phyloP scores from a whole-genome alignment of 2,329 filamentous ascomycete species.

The Aspergillus pseudonomiae region DNA sequence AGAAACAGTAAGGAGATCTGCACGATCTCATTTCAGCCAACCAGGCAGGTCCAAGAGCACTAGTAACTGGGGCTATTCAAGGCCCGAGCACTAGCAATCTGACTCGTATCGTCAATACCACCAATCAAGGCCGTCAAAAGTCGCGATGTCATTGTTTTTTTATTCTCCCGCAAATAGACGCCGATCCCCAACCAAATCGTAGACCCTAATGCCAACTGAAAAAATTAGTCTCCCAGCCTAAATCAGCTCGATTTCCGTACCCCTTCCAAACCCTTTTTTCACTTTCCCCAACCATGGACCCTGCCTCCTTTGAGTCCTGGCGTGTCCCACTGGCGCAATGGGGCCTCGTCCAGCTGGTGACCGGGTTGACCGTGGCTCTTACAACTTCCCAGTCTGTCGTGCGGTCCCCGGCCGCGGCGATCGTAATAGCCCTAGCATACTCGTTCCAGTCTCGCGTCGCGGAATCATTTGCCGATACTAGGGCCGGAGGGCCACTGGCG shows the following conservation, averaged over 20 bases:
- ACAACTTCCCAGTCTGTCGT: constrained; percentile 11
- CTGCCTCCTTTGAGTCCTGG: constrained; percentile 5
- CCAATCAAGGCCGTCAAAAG: not conserved
- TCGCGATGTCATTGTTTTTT: not conserved
- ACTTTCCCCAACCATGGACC: not conserved
- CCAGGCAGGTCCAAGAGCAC: not conserved
- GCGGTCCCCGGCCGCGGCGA: constrained; percentile 8
- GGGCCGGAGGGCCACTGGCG: constrained; percentile 17
- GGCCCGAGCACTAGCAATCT: not conserved
- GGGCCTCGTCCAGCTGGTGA: constrained; percentile 18
- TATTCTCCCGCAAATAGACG: not conserved
- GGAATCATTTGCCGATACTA: constrained; percentile 5
- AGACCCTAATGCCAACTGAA: not conserved
- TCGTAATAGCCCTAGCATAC: constrained; percentile 15
- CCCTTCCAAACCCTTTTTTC: not conserved
- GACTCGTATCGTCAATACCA: not conserved
- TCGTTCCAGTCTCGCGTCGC: constrained; percentile 12
- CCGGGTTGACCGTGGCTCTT: constrained; percentile 16
- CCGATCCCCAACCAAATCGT: constrained; percentile 1
- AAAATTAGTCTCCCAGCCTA: not conserved
- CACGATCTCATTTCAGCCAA: not conserved
- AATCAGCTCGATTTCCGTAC: not conserved
- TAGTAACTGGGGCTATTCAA: not conserved
- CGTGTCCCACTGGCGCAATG: constrained; percentile 16
- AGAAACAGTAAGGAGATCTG: not conserved